Percentiles rank a stretch among this genome's conserved stretches.
Evolutionary conservation across 2,329 filamentous ascomycete species (phyloP).

Genomic region (Talaromyces rugulosus): DNA sequence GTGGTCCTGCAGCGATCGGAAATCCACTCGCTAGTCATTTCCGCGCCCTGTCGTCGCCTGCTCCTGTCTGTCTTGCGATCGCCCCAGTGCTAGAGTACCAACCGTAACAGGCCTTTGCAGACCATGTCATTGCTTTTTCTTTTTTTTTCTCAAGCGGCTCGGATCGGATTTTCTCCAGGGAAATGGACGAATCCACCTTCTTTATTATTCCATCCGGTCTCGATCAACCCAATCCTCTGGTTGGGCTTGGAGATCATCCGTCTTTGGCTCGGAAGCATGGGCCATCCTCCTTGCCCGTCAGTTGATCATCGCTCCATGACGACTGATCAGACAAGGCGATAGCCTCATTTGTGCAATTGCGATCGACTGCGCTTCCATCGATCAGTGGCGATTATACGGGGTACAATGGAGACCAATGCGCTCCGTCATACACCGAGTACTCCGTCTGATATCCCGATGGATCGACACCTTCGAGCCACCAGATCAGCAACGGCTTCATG

Average conservation of each 20-base stretch:
- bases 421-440: background rate
- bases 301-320: background rate
- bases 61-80: background rate
- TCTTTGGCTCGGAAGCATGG: slow-evolving; percentile 6
- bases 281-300: slow-evolving; percentile 3
- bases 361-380: background rate
- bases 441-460: background rate
- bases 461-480: background rate
- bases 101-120: slow-evolving; percentile 1
- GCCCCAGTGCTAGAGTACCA: slow-evolving; percentile 3
- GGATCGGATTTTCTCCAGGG: background rate
- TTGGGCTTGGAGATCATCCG: slow-evolving; percentile 11
- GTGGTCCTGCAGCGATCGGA: background rate
- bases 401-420: background rate
- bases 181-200: background rate
- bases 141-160: background rate
- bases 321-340: background rate
- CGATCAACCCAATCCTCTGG: background rate
- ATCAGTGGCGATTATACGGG: background rate
- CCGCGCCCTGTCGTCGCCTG: background rate
- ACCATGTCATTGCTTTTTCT: background rate
- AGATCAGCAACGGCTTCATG: background rate
- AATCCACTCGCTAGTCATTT: background rate
- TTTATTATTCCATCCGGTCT: background rate
- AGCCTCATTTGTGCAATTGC: background rate